phyloP scores from a whole-genome alignment of 306 rosid genomes.

The Trifolium dubium region DNA sequence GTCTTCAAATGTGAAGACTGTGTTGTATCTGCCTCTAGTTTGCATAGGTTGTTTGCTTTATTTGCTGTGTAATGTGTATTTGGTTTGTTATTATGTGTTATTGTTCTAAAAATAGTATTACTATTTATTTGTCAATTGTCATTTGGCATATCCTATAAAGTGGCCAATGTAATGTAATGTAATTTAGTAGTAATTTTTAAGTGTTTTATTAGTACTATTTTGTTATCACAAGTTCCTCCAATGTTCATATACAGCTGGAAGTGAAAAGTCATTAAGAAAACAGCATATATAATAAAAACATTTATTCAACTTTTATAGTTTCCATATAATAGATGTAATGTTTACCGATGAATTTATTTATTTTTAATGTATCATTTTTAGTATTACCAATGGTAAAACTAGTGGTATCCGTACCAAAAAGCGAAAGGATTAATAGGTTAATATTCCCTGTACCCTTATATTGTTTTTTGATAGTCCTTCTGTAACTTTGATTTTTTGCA shows the following conservation, averaged over 20 bases:
- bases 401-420: too few species aligned
- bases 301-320: background rate
- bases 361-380: background rate
- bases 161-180: constrained; percentile 14
- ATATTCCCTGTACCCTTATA: too few species aligned
- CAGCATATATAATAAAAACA: background rate
- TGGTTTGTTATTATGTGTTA: constrained; percentile 21
- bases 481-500: too few species aligned
- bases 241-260: background rate
- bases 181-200: too few species aligned
- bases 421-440: too few species aligned
- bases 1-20: too few species aligned
- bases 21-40: too few species aligned
- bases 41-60: background rate
- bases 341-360: background rate
- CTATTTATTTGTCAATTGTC: constrained; percentile 10
- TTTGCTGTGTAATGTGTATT: constrained; percentile 17
- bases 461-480: too few species aligned
- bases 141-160: constrained; percentile 11
- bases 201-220: background rate
- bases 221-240: background rate
- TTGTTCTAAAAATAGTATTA: background rate
- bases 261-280: background rate
- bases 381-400: background rate
- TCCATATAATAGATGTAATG: background rate